Percentiles rank a stretch among this genome's conserved stretches.
These are phyloP conservation scores for Septoria petroselini DNA, from an alignment of 2,329 filamentous ascomycete genomes.

Conservation along the genomic window DNA sequence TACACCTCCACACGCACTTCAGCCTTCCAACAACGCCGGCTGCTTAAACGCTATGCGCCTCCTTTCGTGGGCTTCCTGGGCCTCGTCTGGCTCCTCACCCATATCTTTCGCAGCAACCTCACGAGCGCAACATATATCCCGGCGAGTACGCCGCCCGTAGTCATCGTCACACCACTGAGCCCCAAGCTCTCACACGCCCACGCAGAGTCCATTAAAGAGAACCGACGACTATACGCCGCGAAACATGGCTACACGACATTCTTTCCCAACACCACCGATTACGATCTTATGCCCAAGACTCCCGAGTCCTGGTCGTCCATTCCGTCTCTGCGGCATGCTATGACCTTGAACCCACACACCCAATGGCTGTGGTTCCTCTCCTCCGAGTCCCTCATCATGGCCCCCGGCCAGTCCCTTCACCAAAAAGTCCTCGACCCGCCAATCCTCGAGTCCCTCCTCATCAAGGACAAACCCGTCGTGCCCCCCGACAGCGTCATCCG, in stretches of 20 bases:
- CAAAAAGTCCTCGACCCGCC: slow-evolving; percentile 65
- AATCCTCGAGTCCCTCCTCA: slow-evolving; percentile 73
- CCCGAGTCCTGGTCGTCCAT: slow-evolving; percentile 72
- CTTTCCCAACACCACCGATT: slow-evolving; percentile 73
- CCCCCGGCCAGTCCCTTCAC: slow-evolving; percentile 66
- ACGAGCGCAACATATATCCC: slow-evolving; percentile 26
- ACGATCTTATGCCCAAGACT: slow-evolving; percentile 61
- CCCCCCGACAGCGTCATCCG: slow-evolving; percentile 96
- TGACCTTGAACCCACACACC: slow-evolving; percentile 72
- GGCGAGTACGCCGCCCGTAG: slow-evolving; percentile 54
- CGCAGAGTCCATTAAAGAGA: slow-evolving; percentile 70
- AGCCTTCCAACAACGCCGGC: slow-evolving; percentile 26
- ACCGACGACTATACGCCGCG: slow-evolving; percentile 78
- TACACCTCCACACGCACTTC: slow-evolving; percentile 61
- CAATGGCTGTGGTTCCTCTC: slow-evolving; percentile 86
- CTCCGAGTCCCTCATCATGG: slow-evolving; percentile 83
- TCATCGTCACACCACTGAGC: slow-evolving; percentile 84
- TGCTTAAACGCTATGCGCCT: slow-evolving; percentile 41
- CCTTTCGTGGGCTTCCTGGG: slow-evolving; percentile 42
- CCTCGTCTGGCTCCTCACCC: slow-evolving; percentile 36
- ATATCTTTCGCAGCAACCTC: slow-evolving; percentile 30
- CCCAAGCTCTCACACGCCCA: slow-evolving; percentile 64
- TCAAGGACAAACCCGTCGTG: slow-evolving; percentile 80
- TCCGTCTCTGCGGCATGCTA: slow-evolving; percentile 82
- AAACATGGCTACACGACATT: slow-evolving; percentile 86